A percentile compares a stretch with the other conserved stretches of the same genome.
Conservation (phyloP, 257 asterid genomes). For the Scutellaria minor region DNA sequence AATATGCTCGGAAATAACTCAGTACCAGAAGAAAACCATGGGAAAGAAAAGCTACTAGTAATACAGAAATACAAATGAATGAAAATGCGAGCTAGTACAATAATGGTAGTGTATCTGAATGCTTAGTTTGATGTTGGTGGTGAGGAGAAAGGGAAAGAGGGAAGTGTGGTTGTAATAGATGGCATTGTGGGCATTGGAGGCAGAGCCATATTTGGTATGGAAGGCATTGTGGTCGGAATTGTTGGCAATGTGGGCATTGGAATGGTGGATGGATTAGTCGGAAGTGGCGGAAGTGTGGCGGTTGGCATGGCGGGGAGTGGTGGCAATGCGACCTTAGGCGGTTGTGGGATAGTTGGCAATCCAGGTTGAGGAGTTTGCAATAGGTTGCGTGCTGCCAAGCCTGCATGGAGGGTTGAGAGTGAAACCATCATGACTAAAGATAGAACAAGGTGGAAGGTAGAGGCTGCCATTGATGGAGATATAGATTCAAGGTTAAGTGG, state of each 20-base stretch:
- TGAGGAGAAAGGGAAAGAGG: conserved; percentile 44
- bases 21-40: conserved; percentile 20
- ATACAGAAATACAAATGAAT: not conserved
- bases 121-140: conserved; percentile 45
- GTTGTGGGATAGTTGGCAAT: conserved; percentile 18
- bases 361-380: conserved; percentile 33
- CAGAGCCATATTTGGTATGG: conserved; percentile 30
- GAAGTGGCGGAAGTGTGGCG: conserved; percentile 21
- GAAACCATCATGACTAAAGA: conserved; percentile 30
- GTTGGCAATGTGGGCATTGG: conserved; percentile 37
- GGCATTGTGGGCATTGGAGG: conserved; percentile 48
- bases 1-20: conserved; percentile 24
- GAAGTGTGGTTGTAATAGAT: conserved; percentile 36
- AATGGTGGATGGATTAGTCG: conserved; percentile 16
- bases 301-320: conserved; percentile 30
- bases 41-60: not conserved
- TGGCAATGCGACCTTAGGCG: conserved; percentile 39
- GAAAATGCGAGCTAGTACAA: not conserved
- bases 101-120: not conserved
- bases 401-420: conserved; percentile 29
- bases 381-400: conserved; percentile 38
- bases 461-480: conserved; percentile 41
- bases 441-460: conserved; percentile 13
- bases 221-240: not conserved
- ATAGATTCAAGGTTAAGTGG: not conserved